phyloP scores from a whole-genome alignment of 768 basidiomycete genomes.

The Phanerodontia chrysosporium region DNA sequence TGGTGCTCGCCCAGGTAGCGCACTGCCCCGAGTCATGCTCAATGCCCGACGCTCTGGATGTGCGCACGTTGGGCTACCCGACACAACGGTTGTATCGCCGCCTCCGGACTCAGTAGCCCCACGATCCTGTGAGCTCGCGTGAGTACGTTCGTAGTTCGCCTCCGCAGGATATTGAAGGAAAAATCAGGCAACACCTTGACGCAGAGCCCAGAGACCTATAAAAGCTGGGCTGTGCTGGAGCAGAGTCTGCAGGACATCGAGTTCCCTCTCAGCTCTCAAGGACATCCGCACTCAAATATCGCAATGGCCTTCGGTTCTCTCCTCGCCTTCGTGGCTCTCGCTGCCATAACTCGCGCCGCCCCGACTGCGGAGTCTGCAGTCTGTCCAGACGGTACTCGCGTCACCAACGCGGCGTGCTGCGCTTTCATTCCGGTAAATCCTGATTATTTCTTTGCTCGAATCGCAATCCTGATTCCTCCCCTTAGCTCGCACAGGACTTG shows the following conservation, averaged over 20 bases:
- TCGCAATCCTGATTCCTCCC: background rate
- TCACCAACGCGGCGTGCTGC: conserved; percentile 14
- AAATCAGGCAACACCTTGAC: background rate
- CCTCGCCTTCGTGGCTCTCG: conserved; percentile 12
- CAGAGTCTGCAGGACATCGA: conserved; percentile 4
- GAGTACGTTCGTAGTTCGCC: background rate
- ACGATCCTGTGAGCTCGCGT: background rate
- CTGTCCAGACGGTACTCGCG: conserved; percentile 16
- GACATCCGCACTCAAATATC: background rate
- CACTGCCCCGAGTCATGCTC: background rate
- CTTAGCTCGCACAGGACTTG: conserved; percentile 1
- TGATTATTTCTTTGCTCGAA: background rate
- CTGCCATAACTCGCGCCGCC: conserved; percentile 1
- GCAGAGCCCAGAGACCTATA: background rate
- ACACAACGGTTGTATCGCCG: background rate
- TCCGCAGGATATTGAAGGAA: background rate
- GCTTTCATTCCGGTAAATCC: conserved; percentile 12
- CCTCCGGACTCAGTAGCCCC: background rate
- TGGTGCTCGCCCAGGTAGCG: background rate
- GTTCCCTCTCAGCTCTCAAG: background rate
- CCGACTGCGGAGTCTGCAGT: conserved; percentile 1
- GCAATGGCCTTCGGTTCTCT: conserved; percentile 17
- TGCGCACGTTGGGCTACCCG: background rate
- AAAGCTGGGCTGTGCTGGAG: background rate
- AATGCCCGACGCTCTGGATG: background rate